phyloP scores from a whole-genome alignment of 495 filamentous ascomycete genomes.

The Penicillium silybi region DNA sequence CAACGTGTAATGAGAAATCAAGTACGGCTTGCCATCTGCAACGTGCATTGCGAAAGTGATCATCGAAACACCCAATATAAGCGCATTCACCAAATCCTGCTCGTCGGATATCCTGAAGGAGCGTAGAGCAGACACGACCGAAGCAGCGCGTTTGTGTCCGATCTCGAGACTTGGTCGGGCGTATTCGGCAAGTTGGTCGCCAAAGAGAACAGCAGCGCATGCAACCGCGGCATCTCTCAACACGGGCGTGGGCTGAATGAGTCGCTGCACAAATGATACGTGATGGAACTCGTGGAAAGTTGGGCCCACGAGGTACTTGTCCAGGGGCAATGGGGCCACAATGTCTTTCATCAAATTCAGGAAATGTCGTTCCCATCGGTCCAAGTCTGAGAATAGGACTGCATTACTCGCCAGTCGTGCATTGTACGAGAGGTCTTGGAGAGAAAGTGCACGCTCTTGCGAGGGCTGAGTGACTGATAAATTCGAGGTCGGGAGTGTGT shows the following conservation, averaged over 20 bases:
- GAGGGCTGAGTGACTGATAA: not conserved
- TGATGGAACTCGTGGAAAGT: constrained; percentile 16
- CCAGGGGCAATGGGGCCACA: constrained; percentile 8
- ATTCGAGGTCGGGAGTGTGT: constrained; percentile 8
- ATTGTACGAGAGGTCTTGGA: not conserved
- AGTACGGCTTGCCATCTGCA: constrained; percentile 12
- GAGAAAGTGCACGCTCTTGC: no score
- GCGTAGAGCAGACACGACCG: constrained; percentile 15
- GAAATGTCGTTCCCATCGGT: constrained; percentile 16
- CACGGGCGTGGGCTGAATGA: constrained; percentile 5
- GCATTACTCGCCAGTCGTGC: constrained; percentile 8
- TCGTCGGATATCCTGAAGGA: constrained; percentile 5
- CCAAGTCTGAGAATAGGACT: constrained; percentile 7
- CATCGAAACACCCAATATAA: constrained; percentile 16
- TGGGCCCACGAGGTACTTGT: constrained; percentile 15
- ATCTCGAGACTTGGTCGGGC: constrained; percentile 4
- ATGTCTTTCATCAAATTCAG: constrained; percentile 19
- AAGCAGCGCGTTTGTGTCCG: constrained; percentile 13
- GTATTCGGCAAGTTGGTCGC: constrained; percentile 8
- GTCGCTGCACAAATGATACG: constrained; percentile 9
- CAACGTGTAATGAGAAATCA: constrained; percentile 17
- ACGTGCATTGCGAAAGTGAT: constrained; percentile 23
- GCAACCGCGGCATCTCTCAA: constrained; percentile 15
- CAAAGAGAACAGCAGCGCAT: constrained; percentile 15
- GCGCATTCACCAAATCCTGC: constrained; percentile 8